Conservation (phyloP, 768 basidiomycete species). For the Erythrobasidium yunnanense region DNA sequence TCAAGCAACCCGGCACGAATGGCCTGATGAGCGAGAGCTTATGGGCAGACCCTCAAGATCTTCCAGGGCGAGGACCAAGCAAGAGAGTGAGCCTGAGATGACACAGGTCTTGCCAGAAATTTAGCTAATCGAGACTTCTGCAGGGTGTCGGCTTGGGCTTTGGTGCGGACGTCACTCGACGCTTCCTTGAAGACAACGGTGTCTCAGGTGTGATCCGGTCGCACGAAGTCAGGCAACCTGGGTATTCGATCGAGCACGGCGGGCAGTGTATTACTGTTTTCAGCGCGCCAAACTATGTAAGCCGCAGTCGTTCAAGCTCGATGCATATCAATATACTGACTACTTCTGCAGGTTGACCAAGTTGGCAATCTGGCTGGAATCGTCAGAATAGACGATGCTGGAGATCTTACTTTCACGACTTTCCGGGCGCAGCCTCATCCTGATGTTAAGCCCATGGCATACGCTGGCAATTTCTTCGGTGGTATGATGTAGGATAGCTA, state of each 20-base stretch:
- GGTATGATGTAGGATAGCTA: constrained; percentile 26
- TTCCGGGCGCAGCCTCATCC: constrained; percentile 34
- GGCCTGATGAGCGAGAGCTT: constrained; percentile 79
- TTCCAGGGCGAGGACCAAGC: constrained; percentile 81
- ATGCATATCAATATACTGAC: neutral
- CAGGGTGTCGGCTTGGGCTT: constrained; percentile 92
- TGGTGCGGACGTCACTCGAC: constrained; percentile 51
- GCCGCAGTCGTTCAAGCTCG: constrained; percentile 19
- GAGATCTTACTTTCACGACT: constrained; percentile 33
- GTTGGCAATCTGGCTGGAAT: constrained; percentile 84
- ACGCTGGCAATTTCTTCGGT: constrained; percentile 25
- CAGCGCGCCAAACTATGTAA: constrained; percentile 52
- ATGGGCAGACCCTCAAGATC: constrained; percentile 92
- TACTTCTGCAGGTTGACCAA: constrained; percentile 49
- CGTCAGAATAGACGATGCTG: constrained; percentile 44
- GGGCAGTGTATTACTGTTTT: constrained; percentile 92
- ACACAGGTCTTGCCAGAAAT: neutral
- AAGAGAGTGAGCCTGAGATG: constrained; percentile 59
- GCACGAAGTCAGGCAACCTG: constrained; percentile 79
- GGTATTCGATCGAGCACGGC: constrained; percentile 88
- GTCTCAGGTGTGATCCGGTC: constrained; percentile 70
- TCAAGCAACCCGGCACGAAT: constrained; percentile 75
- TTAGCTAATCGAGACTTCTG: constrained; percentile 7
- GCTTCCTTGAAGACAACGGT: constrained; percentile 35
- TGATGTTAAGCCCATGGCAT: constrained; percentile 24